Evolutionary conservation across 257 asterid species (phyloP).

Genomic region (Osmanthus fragrans): DNA sequence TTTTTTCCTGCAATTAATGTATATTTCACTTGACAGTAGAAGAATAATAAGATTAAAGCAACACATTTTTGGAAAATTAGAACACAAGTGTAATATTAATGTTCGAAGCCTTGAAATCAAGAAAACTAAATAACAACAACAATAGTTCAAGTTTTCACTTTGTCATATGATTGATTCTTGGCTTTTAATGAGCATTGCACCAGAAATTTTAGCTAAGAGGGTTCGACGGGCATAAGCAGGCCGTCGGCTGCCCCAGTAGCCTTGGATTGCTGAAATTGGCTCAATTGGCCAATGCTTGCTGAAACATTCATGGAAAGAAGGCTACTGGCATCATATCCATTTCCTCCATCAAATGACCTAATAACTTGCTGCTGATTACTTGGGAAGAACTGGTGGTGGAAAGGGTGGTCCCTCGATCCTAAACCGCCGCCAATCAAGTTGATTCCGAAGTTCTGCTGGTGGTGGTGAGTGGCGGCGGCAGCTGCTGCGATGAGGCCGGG

Average conservation of each 20-base stretch:
- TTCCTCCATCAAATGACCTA: slow-evolving; percentile 41
- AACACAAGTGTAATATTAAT: not conserved
- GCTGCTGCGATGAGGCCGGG: slow-evolving; percentile 36
- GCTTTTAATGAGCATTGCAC: not conserved
- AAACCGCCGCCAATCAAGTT: slow-evolving; percentile 42
- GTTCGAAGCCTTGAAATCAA: not conserved
- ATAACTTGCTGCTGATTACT: slow-evolving; percentile 55
- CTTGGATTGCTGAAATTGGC: slow-evolving; percentile 73
- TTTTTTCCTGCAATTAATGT: not conserved
- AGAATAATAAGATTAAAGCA: not conserved
- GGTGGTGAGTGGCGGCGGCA: slow-evolving; percentile 36
- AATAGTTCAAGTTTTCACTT: not conserved
- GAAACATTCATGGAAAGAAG: slow-evolving; percentile 74
- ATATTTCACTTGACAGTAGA: not conserved
- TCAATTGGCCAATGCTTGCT: slow-evolving; percentile 58
- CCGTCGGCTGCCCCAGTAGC: slow-evolving; percentile 70
- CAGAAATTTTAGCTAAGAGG: slow-evolving; percentile 47
- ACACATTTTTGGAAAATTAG: not conserved
- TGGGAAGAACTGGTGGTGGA: slow-evolving; percentile 63
- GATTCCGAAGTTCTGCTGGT: slow-evolving; percentile 45
- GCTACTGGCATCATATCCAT: slow-evolving; percentile 59
- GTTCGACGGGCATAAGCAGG: slow-evolving; percentile 80
- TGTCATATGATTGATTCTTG: slow-evolving; percentile 1
- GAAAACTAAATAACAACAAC: not conserved
- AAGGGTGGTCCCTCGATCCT: slow-evolving; percentile 38